Conservation (phyloP, 2,329 filamentous ascomycete genomes). For the Trichoderma aggressivum region DNA sequence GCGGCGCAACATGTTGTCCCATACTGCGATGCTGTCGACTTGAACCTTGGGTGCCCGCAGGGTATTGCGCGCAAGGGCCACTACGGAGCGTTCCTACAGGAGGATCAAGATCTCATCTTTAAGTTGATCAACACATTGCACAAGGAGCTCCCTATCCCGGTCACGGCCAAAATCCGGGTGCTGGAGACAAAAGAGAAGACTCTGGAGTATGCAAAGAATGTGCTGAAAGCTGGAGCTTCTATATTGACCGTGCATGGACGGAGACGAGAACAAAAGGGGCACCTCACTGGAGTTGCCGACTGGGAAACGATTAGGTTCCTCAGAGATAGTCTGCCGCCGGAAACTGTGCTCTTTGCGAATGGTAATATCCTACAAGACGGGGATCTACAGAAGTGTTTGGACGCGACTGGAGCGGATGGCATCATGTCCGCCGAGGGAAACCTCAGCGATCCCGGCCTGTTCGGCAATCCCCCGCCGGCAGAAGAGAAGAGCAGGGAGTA, state of each 20-base stretch:
- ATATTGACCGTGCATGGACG: conserved; percentile 92
- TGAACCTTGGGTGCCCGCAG: conserved; percentile 95
- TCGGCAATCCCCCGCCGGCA: conserved; percentile 61
- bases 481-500: conserved; percentile 74
- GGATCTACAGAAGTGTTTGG: conserved; percentile 74
- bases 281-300: conserved; percentile 89
- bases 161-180: conserved; percentile 93
- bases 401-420: conserved; percentile 81
- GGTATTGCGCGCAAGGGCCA: conserved; percentile 87
- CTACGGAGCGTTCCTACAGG: conserved; percentile 93
- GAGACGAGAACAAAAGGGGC: conserved; percentile 87
- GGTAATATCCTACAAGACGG: conserved; percentile 82
- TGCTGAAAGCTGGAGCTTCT: conserved; percentile 82
- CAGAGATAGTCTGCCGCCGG: conserved; percentile 74
- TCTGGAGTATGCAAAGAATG: conserved; percentile 82
- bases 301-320: conserved; percentile 83
- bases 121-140: conserved; percentile 82
- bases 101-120: conserved; percentile 81
- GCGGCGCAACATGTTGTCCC: conserved; percentile 77
- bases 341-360: conserved; percentile 95
- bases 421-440: conserved; percentile 98
- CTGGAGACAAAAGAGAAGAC: conserved; percentile 84
- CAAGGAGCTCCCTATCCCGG: conserved; percentile 71
- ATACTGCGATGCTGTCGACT: conserved; percentile 90
- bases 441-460: conserved; percentile 85